Evolutionary conservation across 148 eudicot species (phyloP).

Genomic region (Linanthus parryae): DNA sequence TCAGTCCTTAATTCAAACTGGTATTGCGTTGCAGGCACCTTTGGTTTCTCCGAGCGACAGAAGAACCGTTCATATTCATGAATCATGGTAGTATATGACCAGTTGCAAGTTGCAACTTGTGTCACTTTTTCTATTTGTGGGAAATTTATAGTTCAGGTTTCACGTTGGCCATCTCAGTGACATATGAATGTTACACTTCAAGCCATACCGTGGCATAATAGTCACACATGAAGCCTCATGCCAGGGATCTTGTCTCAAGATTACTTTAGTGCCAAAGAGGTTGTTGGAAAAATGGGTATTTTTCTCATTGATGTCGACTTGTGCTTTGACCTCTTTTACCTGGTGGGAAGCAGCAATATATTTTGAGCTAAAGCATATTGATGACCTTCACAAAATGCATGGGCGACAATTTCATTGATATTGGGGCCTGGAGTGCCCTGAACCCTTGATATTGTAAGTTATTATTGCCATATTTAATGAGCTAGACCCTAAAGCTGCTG

Average conservation of each 20-base stretch:
- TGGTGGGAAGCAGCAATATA: background rate
- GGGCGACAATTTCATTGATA: background rate
- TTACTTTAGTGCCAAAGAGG: background rate
- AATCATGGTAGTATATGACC: constrained; percentile 12
- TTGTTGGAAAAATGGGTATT: background rate
- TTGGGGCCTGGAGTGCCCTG: constrained; percentile 4
- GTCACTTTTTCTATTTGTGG: constrained; percentile 6
- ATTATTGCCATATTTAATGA: background rate
- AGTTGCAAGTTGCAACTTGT: too few relatives aligned
- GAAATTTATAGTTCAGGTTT: too few relatives aligned
- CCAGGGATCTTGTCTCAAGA: background rate
- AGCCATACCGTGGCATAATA: too few relatives aligned
- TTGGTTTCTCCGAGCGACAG: constrained; percentile 17
- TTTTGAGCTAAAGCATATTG: background rate
- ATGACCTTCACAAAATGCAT: background rate
- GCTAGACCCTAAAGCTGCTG: background rate
- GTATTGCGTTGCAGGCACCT: constrained; percentile 34
- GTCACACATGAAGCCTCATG: constrained; percentile 5
- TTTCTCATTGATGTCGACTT: constrained; percentile 2
- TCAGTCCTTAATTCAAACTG: constrained; percentile 18
- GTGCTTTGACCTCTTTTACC: background rate
- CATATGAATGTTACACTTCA: too few relatives aligned
- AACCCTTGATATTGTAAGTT: background rate
- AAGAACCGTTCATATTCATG: constrained; percentile 15
- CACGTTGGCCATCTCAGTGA: too few relatives aligned